A percentile compares a stretch with the other conserved stretches of the same genome.
Evolutionary conservation across 1,284 basidiomycete species (phyloP).

Genomic region (Pseudozyma hubeiensis): DNA sequence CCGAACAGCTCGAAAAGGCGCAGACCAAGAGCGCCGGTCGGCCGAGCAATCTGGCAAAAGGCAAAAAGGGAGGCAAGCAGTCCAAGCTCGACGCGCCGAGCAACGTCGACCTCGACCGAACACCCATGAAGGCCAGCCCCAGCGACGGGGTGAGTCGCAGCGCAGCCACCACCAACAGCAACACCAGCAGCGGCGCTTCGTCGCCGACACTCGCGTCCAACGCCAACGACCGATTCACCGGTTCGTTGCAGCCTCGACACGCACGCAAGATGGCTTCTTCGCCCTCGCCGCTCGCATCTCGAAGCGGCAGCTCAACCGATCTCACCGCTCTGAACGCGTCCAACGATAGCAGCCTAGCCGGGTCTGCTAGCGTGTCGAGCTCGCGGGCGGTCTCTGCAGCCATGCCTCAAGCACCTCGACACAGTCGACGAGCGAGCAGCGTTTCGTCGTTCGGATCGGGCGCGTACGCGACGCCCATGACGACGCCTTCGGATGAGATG

Average conservation of each 20-base stretch:
- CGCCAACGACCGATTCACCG: constrained; percentile 9
- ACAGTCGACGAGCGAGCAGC: constrained; percentile 45
- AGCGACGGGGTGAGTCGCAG: constrained; percentile 19
- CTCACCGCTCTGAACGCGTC: constrained; percentile 18
- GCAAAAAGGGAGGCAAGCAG: constrained; percentile 19
- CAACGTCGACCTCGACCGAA: constrained; percentile 21
- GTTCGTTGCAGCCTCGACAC: constrained; percentile 13
- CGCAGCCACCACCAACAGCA: constrained; percentile 12
- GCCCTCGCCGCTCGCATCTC: constrained; percentile 41
- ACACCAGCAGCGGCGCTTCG: constrained; percentile 20
- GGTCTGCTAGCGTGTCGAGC: constrained; percentile 7
- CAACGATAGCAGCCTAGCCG: constrained; percentile 4
- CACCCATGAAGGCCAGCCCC: constrained; percentile 32
- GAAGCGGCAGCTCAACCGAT: constrained; percentile 33
- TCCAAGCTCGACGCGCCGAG: constrained; percentile 10
- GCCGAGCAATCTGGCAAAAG: constrained; percentile 15
- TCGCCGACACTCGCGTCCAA: constrained; percentile 10
- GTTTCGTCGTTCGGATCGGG: constrained; percentile 52
- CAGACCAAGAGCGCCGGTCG: constrained; percentile 6
- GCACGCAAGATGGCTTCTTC: constrained; percentile 24
- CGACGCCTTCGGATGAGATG: constrained; percentile 52
- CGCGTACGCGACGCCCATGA: constrained; percentile 50
- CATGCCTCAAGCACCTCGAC: constrained; percentile 24
- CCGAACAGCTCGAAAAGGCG: constrained; percentile 36
- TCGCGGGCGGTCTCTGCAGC: constrained; percentile 25